A percentile compares a stretch with the other conserved stretches of the same genome.
phyloP scores from a whole-genome alignment of 345 rosid species.

The Jatropha curcas region DNA sequence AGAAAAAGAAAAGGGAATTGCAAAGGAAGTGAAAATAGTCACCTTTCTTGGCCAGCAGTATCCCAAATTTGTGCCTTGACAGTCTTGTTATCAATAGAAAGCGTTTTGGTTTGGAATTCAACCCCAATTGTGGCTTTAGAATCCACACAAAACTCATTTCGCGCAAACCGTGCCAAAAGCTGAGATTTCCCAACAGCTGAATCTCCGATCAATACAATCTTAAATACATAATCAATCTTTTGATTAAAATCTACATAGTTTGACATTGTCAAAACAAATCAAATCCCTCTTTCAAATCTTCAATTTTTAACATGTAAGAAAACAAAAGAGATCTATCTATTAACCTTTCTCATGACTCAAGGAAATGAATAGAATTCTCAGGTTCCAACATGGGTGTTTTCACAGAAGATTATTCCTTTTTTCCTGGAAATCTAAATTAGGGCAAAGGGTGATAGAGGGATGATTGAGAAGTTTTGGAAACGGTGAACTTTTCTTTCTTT shows the following conservation, averaged over 20 bases:
- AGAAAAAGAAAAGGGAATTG: background rate
- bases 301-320: slow-evolving; percentile 4
- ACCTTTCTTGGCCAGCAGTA: slow-evolving; percentile 92
- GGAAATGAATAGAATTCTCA: background rate
- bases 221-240: slow-evolving; percentile 84
- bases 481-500: too few relatives aligned
- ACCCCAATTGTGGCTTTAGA: slow-evolving; percentile 91
- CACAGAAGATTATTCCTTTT: too few relatives aligned
- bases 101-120: slow-evolving; percentile 85
- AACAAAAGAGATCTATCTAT: background rate
- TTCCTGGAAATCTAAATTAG: slow-evolving; percentile 16
- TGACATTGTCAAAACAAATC: slow-evolving; percentile 43
- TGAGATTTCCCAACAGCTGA: slow-evolving; percentile 86
- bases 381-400: background rate
- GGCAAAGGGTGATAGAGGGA: slow-evolving; percentile 13
- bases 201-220: slow-evolving; percentile 79
- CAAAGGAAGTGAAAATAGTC: background rate
- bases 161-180: slow-evolving; percentile 70
- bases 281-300: slow-evolving; percentile 16
- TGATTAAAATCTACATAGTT: slow-evolving; percentile 76
- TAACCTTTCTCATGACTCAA: slow-evolving; percentile 6
- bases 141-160: slow-evolving; percentile 79
- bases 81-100: slow-evolving; percentile 68
- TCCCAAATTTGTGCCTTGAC: slow-evolving; percentile 93
- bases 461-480: background rate